phyloP scores from a whole-genome alignment of 1,139 yeast species.

The Debaryomyces fabryi region DNA sequence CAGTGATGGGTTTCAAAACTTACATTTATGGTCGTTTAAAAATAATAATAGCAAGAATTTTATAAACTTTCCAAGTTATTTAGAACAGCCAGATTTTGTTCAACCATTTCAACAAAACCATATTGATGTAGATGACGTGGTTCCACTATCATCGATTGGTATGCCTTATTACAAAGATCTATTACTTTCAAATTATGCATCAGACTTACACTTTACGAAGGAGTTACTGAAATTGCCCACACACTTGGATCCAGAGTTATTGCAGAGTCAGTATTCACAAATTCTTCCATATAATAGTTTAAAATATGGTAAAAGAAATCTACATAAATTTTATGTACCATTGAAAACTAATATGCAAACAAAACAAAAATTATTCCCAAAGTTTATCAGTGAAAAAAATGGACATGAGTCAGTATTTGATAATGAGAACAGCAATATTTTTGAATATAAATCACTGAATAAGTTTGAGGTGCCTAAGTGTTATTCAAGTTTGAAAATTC shows the following conservation, averaged over 20 bases:
- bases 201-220: conserved; percentile 57
- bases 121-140: conserved; percentile 39
- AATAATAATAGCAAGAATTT: conserved; percentile 40
- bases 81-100: conserved; percentile 53
- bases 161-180: conserved; percentile 85
- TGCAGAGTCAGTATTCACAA: conserved; percentile 22
- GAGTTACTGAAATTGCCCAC: conserved; percentile 55
- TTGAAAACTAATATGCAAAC: conserved; percentile 30
- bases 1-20: conserved; percentile 61
- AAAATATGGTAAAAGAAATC: conserved; percentile 57
- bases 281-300: conserved; percentile 54
- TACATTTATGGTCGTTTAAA: conserved; percentile 75
- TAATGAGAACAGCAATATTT: conserved; percentile 25
- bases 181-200: conserved; percentile 79
- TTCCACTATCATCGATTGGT: conserved; percentile 74
- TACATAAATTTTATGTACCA: conserved; percentile 51
- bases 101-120: conserved; percentile 27
- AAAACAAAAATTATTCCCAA: conserved; percentile 44
- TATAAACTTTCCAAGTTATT: conserved; percentile 49
- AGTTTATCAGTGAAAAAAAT: conserved; percentile 72
- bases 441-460: conserved; percentile 26
- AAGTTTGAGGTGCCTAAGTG: conserved; percentile 61
- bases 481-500: conserved; percentile 72
- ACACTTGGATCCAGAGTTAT: conserved; percentile 41
- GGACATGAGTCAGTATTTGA: conserved; percentile 9